Evolutionary conservation across 2,329 filamentous ascomycete genomes (phyloP), one percentile per base, ranked within the genome.

Genomic region (Fusarium dimerum): DNA sequence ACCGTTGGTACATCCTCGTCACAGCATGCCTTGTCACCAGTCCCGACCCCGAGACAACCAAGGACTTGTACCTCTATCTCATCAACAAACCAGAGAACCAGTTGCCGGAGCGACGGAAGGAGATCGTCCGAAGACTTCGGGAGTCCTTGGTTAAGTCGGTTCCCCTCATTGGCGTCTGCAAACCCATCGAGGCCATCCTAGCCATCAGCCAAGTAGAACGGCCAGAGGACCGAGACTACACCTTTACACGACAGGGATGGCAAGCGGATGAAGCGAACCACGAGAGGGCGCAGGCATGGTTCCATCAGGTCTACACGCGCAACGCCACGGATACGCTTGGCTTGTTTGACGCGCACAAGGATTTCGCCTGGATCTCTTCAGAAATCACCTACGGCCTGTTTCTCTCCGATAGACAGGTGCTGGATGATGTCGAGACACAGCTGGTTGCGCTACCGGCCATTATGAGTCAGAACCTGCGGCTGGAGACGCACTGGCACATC

Each of bases 61-160:
- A 48, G 5, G 59, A 48, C 5, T 54, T 62, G 1, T 62, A 62
- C 42, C 46, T 53, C 41, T 62, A 62, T n/a, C 40, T 62, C 73
- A 80, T 54, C 13, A 38, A 20, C 1, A 60, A 62, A 34, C 75
- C 79, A 0, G 67, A 74, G 40, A 78, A 75, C 59, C 59, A 69
- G 1, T 76, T 73, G 1, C 55, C 77, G 0, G 70, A 68, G 66
- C 76, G 13, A 74, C 20, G 81, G 11, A 69, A 82, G 60, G 66
- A 64, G 0, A 70, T 84, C 8, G 70, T 83, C 49, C 75, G 77
- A 2, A 70, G 80, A 3, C 60, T 84, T 2, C 76, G 84, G 41
- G 85, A 87, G 66, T 77, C 76, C 0, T 71, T 87, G 12, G 67
- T 88, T 52, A 86, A 87, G 67, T 69, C 76, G n/a, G 73, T 83